Evolutionary conservation across 225 moss, liverwort and hornwort genomes (phyloP).

Genomic region (Pleurozium schreberi): DNA sequence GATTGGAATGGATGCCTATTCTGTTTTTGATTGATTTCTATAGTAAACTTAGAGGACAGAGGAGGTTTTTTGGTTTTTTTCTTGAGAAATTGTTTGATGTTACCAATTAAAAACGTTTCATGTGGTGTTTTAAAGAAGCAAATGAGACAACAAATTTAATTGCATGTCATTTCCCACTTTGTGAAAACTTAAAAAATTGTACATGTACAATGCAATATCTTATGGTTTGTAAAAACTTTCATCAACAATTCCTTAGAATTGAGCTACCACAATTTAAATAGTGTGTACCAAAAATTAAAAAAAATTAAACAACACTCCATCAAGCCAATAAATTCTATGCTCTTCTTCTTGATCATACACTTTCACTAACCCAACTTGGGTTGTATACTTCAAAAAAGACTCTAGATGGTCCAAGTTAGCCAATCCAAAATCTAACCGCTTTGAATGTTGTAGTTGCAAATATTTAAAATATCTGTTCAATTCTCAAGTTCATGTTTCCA

Average conservation of each 20-base stretch:
- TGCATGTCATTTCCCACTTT: neutral
- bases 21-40: neutral
- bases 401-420: neutral
- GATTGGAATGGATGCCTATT: neutral
- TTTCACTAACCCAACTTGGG: neutral
- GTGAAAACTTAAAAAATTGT: neutral
- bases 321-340: neutral
- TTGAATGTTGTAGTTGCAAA: neutral
- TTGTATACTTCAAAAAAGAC: neutral
- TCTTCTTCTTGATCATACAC: neutral
- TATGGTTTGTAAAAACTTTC: neutral
- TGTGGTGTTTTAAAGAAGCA: neutral
- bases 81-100: fast-evolving
- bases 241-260: neutral
- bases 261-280: too few relatives aligned
- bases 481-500: neutral
- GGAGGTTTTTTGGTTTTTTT: neutral
- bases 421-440: neutral
- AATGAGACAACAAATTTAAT: neutral
- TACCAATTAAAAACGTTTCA: neutral
- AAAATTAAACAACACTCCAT: too few relatives aligned
- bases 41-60: neutral
- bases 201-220: neutral
- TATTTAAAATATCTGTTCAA: neutral
- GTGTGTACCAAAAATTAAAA: neutral